Base-by-base conservation (phyloP, 768 basidiomycete genomes). In the Rhodotorula sphaerocarpa region DNA sequence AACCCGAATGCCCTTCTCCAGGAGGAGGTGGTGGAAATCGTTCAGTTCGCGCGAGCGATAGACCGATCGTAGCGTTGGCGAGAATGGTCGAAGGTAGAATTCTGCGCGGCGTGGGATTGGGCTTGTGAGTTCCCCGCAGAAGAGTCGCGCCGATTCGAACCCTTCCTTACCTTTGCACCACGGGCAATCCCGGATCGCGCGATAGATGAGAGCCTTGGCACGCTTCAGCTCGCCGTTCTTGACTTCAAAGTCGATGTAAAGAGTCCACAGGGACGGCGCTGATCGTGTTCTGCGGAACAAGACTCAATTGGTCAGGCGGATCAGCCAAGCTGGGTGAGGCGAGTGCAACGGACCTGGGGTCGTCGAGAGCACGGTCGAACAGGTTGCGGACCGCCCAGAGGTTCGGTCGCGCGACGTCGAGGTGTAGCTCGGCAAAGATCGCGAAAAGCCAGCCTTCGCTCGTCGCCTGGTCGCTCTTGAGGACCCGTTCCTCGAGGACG, bases 161-260 rank as follows among this genome's bases (percentile, higher is more conserved):
- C 34, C 74, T 59, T 33, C 7, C 43, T 20, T 20, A 77, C 76
- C 70, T 67, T 76, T 76, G 57, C 72, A 74, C 59, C 75, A 75
- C 0, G 76, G 75, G 31, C 76, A 69, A 15, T 74, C 70, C 3
- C 72, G 67, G 5, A 77, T 61, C 1, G 77, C 76, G 39, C 75
- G 70, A 54, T 75, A 76, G 39, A 76, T 73, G 21, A 77, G 69
- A 16, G 67, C 63, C 50, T 78, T 78, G 4, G 75, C 77, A 2
- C 67, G 61, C 6, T 61, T 42, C 2, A 55, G 41, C 25, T 72
- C 67, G 9, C 71, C 70, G 62, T 75, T 74, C 7, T 71, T 59
- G 27, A 70, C 54, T 62, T 77, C 76, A 51, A 77, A 77, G 20
- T 78, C 76, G 70, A 78, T 76, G 54, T 75, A 77, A 11, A 76